phyloP scores from a whole-genome alignment of 2,329 filamentous ascomycete species.

The Hymenoscyphus linearis region DNA sequence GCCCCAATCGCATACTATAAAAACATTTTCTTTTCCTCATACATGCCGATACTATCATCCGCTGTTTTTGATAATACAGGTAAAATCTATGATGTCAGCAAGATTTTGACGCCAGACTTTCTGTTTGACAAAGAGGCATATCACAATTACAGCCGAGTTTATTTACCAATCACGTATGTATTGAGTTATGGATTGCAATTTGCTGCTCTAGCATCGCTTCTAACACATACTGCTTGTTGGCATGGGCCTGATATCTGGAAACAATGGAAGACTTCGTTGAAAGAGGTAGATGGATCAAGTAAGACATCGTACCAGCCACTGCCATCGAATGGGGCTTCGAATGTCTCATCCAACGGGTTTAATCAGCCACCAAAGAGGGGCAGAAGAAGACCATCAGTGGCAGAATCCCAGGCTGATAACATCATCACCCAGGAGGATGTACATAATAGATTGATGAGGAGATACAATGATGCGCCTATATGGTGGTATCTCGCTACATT shows the following conservation, averaged over 20 bases:
- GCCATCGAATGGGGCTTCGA: constrained; percentile 5
- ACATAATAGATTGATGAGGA: constrained; percentile 76
- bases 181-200: constrained; percentile 84
- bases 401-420: constrained; percentile 42
- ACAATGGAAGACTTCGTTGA: constrained; percentile 66
- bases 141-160: constrained; percentile 75
- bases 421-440: constrained; percentile 72
- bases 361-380: constrained; percentile 8
- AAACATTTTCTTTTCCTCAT: constrained; percentile 75
- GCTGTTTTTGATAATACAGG: constrained; percentile 84
- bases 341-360: constrained; percentile 6
- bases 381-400: constrained; percentile 18
- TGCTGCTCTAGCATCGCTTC: constrained; percentile 69
- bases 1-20: constrained; percentile 76
- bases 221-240: constrained; percentile 80
- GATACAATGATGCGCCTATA: constrained; percentile 76
- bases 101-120: constrained; percentile 72
- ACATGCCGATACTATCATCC: constrained; percentile 80
- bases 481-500: constrained; percentile 77
- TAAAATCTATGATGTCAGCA: constrained; percentile 73
- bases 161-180: constrained; percentile 81
- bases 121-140: constrained; percentile 74
- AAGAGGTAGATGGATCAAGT: constrained; percentile 51
- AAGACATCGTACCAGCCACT: constrained; percentile 51
- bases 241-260: constrained; percentile 77